Percentiles rank a stretch among this genome's conserved stretches.
phyloP scores from a whole-genome alignment of 306 rosid species.

The Trichosanthes truncata region DNA sequence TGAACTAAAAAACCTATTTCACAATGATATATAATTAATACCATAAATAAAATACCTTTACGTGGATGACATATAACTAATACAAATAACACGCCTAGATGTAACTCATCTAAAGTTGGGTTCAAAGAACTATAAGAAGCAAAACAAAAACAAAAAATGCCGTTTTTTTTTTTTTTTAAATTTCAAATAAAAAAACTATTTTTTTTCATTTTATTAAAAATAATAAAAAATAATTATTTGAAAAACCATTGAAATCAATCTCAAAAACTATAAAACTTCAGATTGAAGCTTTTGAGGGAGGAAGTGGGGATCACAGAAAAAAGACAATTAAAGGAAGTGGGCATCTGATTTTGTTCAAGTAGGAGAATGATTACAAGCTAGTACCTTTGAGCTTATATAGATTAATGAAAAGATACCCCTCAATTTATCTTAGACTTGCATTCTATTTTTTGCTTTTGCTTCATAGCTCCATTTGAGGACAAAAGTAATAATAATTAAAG shows the following conservation, averaged over 20 bases:
- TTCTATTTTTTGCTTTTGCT: background rate
- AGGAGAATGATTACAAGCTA: background rate
- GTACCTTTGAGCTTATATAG: slow-evolving; percentile 4
- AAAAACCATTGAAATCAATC: background rate
- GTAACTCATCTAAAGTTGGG: no score
- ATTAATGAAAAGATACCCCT: background rate
- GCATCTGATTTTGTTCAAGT: slow-evolving; percentile 32
- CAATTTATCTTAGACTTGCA: background rate
- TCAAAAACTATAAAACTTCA: background rate
- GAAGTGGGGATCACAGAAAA: background rate
- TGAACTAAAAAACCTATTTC: no score
- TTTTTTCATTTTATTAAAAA: no score
- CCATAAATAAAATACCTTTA: no score
- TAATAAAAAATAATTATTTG: no score
- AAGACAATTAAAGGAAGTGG: slow-evolving; percentile 27
- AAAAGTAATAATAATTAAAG: background rate
- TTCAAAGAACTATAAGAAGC: no score
- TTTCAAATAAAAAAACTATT: no score
- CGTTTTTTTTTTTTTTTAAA: no score
- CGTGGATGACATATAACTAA: no score
- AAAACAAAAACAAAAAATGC: no score
- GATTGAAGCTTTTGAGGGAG: background rate
- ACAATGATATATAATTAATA: no score
- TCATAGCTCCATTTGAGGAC: background rate
- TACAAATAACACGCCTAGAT: no score